phyloP scores from a whole-genome alignment of 345 rosid genomes.

The Kandelia obovata region DNA sequence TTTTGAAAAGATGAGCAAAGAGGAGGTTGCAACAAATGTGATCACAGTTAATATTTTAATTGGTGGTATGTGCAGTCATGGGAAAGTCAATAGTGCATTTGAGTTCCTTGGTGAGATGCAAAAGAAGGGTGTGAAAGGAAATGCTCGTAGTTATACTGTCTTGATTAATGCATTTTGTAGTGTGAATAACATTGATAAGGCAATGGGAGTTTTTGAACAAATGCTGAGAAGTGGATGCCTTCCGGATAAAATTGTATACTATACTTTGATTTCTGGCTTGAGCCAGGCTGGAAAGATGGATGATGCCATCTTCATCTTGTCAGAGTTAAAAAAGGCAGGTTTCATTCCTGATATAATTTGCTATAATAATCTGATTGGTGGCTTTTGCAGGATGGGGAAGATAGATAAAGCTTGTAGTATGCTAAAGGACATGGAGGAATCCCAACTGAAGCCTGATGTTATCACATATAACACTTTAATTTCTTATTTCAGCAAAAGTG shows the following conservation, averaged over 20 bases:
- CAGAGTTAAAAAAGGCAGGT: conserved; percentile 53
- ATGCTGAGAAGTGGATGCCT: conserved; percentile 45
- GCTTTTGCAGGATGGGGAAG: conserved; percentile 57
- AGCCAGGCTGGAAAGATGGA: conserved; percentile 58
- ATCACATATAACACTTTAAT: conserved; percentile 64
- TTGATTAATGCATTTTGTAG: conserved; percentile 59
- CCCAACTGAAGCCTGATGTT: conserved; percentile 48
- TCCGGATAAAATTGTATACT: conserved; percentile 59
- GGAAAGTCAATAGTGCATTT: conserved; percentile 52
- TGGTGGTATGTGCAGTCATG: conserved; percentile 67
- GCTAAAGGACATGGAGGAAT: conserved; percentile 58
- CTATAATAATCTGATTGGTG: conserved; percentile 58
- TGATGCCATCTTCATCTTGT: conserved; percentile 41
- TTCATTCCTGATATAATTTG: conserved; percentile 52
- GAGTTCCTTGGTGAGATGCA: conserved; percentile 49
- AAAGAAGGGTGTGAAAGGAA: conserved; percentile 46
- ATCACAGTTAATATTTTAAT: conserved; percentile 57
- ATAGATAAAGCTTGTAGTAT: conserved; percentile 49
- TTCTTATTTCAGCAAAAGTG: conserved; percentile 43
- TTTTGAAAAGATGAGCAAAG: conserved; percentile 57
- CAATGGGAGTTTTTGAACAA: conserved; percentile 49
- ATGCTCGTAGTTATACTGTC: conserved; percentile 47
- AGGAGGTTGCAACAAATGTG: conserved; percentile 44
- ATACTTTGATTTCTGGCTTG: conserved; percentile 58
- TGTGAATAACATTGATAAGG: conserved; percentile 58